phyloP scores from a whole-genome alignment of 139 green algal species.

The Pycnococcus provasolii region DNA sequence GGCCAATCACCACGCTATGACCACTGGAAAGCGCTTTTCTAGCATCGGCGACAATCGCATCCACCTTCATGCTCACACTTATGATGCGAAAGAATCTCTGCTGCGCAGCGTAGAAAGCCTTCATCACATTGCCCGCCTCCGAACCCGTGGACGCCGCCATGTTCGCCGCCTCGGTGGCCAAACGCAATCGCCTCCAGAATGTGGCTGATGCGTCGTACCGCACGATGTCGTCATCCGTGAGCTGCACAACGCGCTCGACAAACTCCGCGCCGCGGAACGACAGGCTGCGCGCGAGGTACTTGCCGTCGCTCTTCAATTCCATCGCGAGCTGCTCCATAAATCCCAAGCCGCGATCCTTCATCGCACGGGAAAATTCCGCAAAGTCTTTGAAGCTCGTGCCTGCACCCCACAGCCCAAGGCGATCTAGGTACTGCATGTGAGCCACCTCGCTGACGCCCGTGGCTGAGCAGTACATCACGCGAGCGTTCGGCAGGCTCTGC shows the following conservation, averaged over 20 bases:
- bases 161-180: neutral
- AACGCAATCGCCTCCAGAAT: neutral
- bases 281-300: slow-evolving; percentile 67
- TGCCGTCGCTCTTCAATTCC: slow-evolving; percentile 68
- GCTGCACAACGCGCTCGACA: slow-evolving; percentile 24
- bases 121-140: slow-evolving; percentile 36
- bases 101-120: slow-evolving; percentile 58
- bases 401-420: slow-evolving; percentile 23
- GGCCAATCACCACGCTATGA: slow-evolving; percentile 62
- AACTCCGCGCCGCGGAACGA: slow-evolving; percentile 77
- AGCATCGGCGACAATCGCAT: slow-evolving; percentile 52
- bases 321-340: slow-evolving; percentile 41
- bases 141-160: neutral
- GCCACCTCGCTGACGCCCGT: slow-evolving; percentile 24
- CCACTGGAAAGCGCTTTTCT: slow-evolving; percentile 41
- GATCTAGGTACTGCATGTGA: slow-evolving; percentile 26
- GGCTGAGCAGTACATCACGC: slow-evolving; percentile 24
- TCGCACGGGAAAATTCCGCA: slow-evolving; percentile 54
- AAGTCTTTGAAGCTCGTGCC: slow-evolving; percentile 37
- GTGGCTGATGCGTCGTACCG: slow-evolving; percentile 37
- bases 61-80: slow-evolving; percentile 40
- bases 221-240: slow-evolving; percentile 22
- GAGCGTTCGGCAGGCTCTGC: slow-evolving; percentile 12
- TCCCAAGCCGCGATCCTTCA: slow-evolving; percentile 51
- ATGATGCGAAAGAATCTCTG: slow-evolving; percentile 91